Evolutionary conservation across 768 basidiomycete species (phyloP).

Genomic region (Russula griseocarnosa): DNA sequence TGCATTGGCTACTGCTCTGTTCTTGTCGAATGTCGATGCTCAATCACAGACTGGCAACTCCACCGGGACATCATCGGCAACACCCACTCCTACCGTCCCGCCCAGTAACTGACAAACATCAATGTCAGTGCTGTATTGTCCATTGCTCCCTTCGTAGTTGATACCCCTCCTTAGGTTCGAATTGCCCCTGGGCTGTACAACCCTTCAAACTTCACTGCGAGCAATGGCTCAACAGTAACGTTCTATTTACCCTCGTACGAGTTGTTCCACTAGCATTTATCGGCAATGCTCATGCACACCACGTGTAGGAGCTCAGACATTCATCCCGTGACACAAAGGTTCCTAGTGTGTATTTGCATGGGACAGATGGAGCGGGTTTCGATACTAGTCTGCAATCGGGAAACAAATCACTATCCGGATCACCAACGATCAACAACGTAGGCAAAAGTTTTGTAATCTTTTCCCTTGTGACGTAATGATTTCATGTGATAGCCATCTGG

Average conservation of each 20-base stretch:
- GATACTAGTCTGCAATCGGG: conserved; percentile 47
- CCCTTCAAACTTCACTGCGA: conserved; percentile 46
- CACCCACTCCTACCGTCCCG: too few species aligned
- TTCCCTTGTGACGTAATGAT: neutral
- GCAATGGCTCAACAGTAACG: conserved; percentile 47
- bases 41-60: conserved; percentile 30
- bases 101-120: too few species aligned
- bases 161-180: conserved; percentile 37
- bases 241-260: conserved; percentile 50
- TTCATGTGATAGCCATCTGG: conserved; percentile 44
- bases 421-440: conserved; percentile 47
- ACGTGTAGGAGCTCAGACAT: conserved; percentile 12
- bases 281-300: too few species aligned
- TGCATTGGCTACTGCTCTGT: conserved; percentile 30
- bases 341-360: conserved; percentile 42
- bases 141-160: neutral
- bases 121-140: neutral
- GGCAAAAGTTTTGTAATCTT: conserved; percentile 24
- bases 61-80: too few species aligned
- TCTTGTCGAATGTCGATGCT: conserved; percentile 39
- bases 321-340: conserved; percentile 38
- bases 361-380: conserved; percentile 42
- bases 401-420: conserved; percentile 47
- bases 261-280: neutral
- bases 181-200: conserved; percentile 43